Evolutionary conservation across 2,329 filamentous ascomycete species (phyloP).

Genomic region (Fusarium camptoceras): DNA sequence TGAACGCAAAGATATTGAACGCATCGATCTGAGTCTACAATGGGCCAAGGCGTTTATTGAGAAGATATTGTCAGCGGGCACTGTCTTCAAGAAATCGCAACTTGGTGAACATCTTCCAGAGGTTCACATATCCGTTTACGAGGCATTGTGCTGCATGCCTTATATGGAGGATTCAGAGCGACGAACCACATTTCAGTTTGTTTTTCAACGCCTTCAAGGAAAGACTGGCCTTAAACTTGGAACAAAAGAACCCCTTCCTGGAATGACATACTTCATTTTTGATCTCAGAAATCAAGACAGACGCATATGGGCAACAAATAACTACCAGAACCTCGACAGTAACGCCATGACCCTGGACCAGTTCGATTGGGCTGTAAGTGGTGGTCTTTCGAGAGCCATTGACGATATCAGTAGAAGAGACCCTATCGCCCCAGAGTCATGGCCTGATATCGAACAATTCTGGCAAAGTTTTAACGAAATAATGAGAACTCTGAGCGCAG

Average conservation of each 20-base stretch:
- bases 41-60: slow-evolving; percentile 67
- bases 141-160: slow-evolving; percentile 85
- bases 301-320: slow-evolving; percentile 54
- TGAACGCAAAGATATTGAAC: slow-evolving; percentile 68
- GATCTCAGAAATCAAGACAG: slow-evolving; percentile 67
- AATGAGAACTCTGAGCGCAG: slow-evolving; percentile 76
- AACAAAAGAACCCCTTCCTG: slow-evolving; percentile 78
- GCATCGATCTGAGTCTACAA: slow-evolving; percentile 70
- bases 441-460: slow-evolving; percentile 72
- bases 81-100: slow-evolving; percentile 59
- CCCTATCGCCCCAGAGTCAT: slow-evolving; percentile 50
- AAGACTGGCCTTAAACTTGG: slow-evolving; percentile 83
- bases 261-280: slow-evolving; percentile 88
- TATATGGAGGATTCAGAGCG: slow-evolving; percentile 72
- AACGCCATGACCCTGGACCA: slow-evolving; percentile 73
- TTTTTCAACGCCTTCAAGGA: slow-evolving; percentile 79
- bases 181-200: slow-evolving; percentile 76
- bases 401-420: slow-evolving; percentile 67
- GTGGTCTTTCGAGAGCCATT: slow-evolving; percentile 76
- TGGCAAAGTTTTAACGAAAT: slow-evolving; percentile 84
- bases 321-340: slow-evolving; percentile 64
- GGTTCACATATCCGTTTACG: slow-evolving; percentile 85
- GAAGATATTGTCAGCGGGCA: slow-evolving; percentile 61
- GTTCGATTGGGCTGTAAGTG: slow-evolving; percentile 89
- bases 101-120: slow-evolving; percentile 63